Percentiles rank a stretch among this genome's conserved stretches.
Evolutionary conservation across 2,329 filamentous ascomycete genomes (phyloP).

Genomic region (Zasmidium angulare): DNA sequence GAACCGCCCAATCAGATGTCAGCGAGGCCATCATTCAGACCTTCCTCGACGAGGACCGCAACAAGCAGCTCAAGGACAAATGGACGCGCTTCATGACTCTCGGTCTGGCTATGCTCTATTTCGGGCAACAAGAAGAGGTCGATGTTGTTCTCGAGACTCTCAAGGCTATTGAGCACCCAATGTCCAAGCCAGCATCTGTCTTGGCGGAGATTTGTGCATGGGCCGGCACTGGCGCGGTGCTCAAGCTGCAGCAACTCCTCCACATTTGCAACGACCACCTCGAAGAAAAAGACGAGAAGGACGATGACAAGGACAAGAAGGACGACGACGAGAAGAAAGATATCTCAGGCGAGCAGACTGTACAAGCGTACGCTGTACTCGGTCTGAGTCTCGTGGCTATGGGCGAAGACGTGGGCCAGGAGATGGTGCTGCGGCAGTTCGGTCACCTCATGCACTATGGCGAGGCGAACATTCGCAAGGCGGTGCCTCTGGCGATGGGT

Average conservation of each 20-base stretch:
- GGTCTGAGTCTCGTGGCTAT: conserved; percentile 93
- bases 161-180: conserved; percentile 94
- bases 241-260: conserved; percentile 95
- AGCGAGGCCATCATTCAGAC: conserved; percentile 90
- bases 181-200: conserved; percentile 93
- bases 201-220: conserved; percentile 96
- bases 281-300: conserved; percentile 71
- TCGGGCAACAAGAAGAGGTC: conserved; percentile 97
- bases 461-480: conserved; percentile 93
- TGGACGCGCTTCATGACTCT: conserved; percentile 97
- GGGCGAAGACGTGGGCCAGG: conserved; percentile 97
- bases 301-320: conserved; percentile 69
- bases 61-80: conserved; percentile 90
- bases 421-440: conserved; percentile 97
- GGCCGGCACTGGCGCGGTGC: conserved; percentile 93
- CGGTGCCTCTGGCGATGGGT: conserved; percentile 94
- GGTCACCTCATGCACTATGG: conserved; percentile 99
- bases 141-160: conserved; percentile 95
- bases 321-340: conserved; percentile 69
- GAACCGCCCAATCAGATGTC: conserved; percentile 86
- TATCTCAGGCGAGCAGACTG: conserved; percentile 72
- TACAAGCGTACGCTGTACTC: conserved; percentile 93
- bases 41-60: conserved; percentile 88
- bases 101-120: conserved; percentile 89
- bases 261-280: conserved; percentile 98